phyloP scores from a whole-genome alignment of 2,329 filamentous ascomycete genomes.

The Colletotrichum sublineola region DNA sequence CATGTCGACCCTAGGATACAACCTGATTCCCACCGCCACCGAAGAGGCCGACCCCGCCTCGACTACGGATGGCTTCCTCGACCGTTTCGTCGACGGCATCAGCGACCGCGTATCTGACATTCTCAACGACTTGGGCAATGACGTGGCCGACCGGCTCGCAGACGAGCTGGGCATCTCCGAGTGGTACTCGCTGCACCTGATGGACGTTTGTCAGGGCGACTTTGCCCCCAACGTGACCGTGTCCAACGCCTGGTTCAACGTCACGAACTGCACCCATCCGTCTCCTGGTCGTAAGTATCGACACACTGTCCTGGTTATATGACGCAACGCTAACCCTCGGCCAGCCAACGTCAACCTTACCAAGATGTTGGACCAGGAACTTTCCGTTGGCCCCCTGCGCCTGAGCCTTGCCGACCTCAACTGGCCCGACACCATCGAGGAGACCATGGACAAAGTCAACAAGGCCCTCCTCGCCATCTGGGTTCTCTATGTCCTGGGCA shows the following conservation, averaged over 20 bases:
- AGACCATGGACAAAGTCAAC: conserved; percentile 65
- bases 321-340: conserved; percentile 14
- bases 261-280: conserved; percentile 60
- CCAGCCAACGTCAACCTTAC: conserved; percentile 61
- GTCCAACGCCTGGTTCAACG: conserved; percentile 54
- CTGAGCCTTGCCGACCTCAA: conserved; percentile 61
- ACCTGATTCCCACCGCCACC: conserved; percentile 45
- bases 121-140: conserved; percentile 56
- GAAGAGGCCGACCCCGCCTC: conserved; percentile 27
- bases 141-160: conserved; percentile 56
- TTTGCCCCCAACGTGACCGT: conserved; percentile 60
- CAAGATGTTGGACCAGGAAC: conserved; percentile 60
- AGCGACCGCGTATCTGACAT: conserved; percentile 53
- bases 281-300: conserved; percentile 54
- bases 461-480: conserved; percentile 61
- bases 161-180: conserved; percentile 61
- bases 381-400: conserved; percentile 59
- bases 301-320: not conserved
- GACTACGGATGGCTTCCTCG: conserved; percentile 48
- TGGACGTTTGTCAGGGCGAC: conserved; percentile 61
- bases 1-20: conserved; percentile 55
- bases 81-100: conserved; percentile 46
- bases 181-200: conserved; percentile 66
- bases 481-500: conserved; percentile 62
- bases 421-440: conserved; percentile 59